Evolutionary conservation across 2,329 filamentous ascomycete genomes (phyloP).

Genomic region (Diaporthe capsici): DNA sequence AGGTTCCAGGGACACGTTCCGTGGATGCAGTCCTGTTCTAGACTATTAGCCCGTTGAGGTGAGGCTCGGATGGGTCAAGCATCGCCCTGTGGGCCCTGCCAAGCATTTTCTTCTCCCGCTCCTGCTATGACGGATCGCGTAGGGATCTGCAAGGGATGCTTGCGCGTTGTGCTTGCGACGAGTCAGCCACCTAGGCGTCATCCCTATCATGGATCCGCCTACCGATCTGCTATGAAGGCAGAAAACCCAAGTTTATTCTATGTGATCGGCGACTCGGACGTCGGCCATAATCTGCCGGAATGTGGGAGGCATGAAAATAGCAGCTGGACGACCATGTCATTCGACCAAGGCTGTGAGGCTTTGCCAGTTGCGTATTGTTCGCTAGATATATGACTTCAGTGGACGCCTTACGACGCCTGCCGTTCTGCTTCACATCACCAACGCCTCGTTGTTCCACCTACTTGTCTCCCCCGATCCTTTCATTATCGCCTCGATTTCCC

Average conservation of each 20-base stretch:
- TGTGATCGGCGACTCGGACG: not conserved
- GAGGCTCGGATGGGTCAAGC: slow-evolving; percentile 8
- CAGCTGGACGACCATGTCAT: not conserved
- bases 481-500: not conserved
- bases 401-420: not conserved
- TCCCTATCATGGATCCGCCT: slow-evolving; percentile 21
- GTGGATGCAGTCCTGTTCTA: not conserved
- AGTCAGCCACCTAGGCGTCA: slow-evolving; percentile 24
- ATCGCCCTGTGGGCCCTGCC: not conserved
- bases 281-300: not conserved
- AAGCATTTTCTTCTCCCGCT: slow-evolving; percentile 21
- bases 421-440: not conserved
- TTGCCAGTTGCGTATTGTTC: slow-evolving; percentile 17
- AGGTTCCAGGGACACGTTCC: not conserved
- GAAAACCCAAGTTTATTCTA: not conserved
- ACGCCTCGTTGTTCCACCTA: not conserved
- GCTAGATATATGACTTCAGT: slow-evolving; percentile 22
- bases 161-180: slow-evolving; percentile 27
- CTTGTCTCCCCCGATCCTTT: not conserved
- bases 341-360: not conserved
- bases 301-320: slow-evolving; percentile 21
- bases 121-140: not conserved
- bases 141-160: slow-evolving; percentile 25
- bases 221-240: not conserved
- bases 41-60: not conserved